Evolutionary conservation across 2,329 filamentous ascomycete genomes (phyloP), one percentile per base, ranked within the genome.

Genomic region (Ambrosiella xylebori): DNA sequence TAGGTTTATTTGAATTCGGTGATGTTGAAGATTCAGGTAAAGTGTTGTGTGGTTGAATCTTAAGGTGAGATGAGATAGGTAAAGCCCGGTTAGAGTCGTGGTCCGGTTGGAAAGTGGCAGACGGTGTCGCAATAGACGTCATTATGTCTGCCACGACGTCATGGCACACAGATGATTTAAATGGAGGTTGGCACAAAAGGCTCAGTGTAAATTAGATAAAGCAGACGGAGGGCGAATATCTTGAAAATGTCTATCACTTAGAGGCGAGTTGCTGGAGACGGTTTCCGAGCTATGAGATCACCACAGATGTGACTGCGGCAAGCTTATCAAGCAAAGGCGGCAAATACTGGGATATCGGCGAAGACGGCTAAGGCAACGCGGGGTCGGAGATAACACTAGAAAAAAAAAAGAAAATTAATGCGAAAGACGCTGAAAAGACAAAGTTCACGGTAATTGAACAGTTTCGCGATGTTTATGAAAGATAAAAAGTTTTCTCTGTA

Each of bases 81-180:
- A 41, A 11, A 7, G 39, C 2, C 39, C n/a, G 39, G 39, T 9
- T n/a, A 13, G 7, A 36, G 19, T 51, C 19, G 91, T 11, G 77
- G 71, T 19, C 88, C 79, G 5, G 90, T 89, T 63, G 94, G 88
- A 61, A 90, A 82, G 35, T 76, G 70, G 41, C 74, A 71, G 58
- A 71, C 70, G 38, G 13, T 41, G 38, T 41, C 17, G 38, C 38
- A 37, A 41, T n/a, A 19, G 38, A 27, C 15, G 27, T 54, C 15
- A n/a, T 44, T 40, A 41, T 36, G 52, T 41, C n/a, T 7, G n/a
- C 38, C 38, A 15, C 52, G 38, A 27, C 52, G 52, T 54, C 52
- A 54, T 54, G 38, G 35, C 35, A 53, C 51, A 39, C 8, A n/a
- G 51, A 38, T 38, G 13, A 15, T 17, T 15, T 13, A 15, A 11